Evolutionary conservation across 768 basidiomycete genomes (phyloP), one percentile per base, ranked within the genome.

Genomic region (Suillus lakei): DNA sequence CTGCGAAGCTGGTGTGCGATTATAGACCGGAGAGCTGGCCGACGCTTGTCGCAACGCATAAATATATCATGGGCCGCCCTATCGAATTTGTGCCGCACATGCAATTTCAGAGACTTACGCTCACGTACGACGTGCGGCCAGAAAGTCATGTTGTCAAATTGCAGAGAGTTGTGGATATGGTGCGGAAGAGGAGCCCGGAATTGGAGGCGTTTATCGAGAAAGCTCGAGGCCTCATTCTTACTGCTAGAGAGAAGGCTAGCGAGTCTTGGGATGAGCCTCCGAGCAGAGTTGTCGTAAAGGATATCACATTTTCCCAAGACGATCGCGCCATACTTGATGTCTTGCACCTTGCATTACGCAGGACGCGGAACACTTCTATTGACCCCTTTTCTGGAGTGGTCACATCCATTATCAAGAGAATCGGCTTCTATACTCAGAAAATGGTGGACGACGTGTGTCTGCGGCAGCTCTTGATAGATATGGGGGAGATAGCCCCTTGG

Each of bases 401-500:
- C 32, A 82, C 84, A 18, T 76, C 78, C 18, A 85, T 97, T 62
- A 68, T 95, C 44, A 91, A 89, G 71, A 74, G 77, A 54, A 71
- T 94, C 30, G 78, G 82, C 23, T 71, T 82, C 4, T 79, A 82
- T 2, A 67, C 34, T 30, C 38, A 76, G 26, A 43, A 70, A 10
- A 67, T 74, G 23, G 72, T 76, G 30, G 65, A 68, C 5, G 71
- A 69, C 0, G 69, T 68, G 38, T 68, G 84, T 50, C 74, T 85
- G 28, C 79, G 84, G 68, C 77, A 77, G 64, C 75, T 90, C 26
- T 80, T 98, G 41, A 73, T 87, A 18, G 87, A 93, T 53, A 71
- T 97, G 16, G 96, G 97, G 8, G 84, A 89, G 8, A 72, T 92
- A 26, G 83, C 91, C 2, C 89, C 91, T 2, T 98, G 96, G 96